A percentile compares a stretch with the other conserved stretches of the same genome.
These are phyloP conservation scores for Sisymbrium altissimum DNA, from an alignment of 345 rosid genomes.

Conservation along the genomic window DNA sequence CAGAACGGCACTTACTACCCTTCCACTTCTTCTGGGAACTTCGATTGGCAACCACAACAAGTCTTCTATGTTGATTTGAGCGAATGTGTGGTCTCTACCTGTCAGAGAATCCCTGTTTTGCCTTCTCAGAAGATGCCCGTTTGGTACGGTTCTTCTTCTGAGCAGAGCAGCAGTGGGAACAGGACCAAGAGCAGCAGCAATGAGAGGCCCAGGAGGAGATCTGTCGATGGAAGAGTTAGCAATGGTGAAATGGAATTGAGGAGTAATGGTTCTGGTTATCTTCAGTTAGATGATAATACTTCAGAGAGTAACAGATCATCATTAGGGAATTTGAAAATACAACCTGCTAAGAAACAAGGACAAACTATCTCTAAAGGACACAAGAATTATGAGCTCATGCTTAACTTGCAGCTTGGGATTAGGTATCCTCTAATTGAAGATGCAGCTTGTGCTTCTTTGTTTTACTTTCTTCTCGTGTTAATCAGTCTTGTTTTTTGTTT, in stretches of 20 bases:
- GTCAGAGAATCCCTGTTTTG: conserved; percentile 57
- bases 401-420: conserved; percentile 93
- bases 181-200: conserved; percentile 23
- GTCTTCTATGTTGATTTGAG: conserved; percentile 54
- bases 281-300: conserved; percentile 44
- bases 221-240: conserved; percentile 66
- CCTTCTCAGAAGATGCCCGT: conserved; percentile 84
- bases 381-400: conserved; percentile 96
- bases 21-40: conserved; percentile 46
- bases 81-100: conserved; percentile 56
- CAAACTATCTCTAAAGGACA: conserved; percentile 88
- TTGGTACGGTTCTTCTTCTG: conserved; percentile 46
- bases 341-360: conserved; percentile 77
- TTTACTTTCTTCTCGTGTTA: background rate
- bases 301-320: conserved; percentile 28
- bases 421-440: conserved; percentile 43
- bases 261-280: conserved; percentile 45
- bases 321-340: conserved; percentile 40
- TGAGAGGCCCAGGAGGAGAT: conserved; percentile 52
- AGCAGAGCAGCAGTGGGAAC: conserved; percentile 36
- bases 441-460: background rate
- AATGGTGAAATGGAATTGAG: conserved; percentile 41
- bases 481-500: background rate
- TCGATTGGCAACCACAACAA: conserved; percentile 84
- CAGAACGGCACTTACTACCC: conserved; percentile 86